These are phyloP conservation scores for Zizania latifolia DNA, from an alignment of 176 grass and related monocot species.

Conservation along the genomic window DNA sequence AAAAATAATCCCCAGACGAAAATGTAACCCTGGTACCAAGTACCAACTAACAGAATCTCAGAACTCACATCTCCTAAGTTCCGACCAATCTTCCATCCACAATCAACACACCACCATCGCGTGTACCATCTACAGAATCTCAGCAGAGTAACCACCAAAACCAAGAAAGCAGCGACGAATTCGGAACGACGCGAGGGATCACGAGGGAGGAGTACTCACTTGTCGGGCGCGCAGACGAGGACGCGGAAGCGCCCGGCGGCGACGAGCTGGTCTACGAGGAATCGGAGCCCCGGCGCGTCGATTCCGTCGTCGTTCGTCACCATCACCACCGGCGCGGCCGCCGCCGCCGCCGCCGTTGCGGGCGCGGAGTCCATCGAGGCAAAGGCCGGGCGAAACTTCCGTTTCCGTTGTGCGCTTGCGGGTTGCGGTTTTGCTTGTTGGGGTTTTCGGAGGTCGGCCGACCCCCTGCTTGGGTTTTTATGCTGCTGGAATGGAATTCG, in stretches of 20 bases:
- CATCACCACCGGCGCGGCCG: conserved; percentile 38
- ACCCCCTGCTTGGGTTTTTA: not conserved
- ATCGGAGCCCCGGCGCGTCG: conserved; percentile 76
- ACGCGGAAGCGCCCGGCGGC: conserved; percentile 54
- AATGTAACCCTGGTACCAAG: no score
- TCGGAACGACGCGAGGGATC: not conserved
- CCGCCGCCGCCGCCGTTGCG: no score
- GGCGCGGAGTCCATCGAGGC: conserved; percentile 32
- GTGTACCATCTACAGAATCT: not conserved
- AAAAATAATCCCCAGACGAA: no score
- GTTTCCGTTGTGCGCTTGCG: conserved; percentile 7
- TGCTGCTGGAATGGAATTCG: no score
- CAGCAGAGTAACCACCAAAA: not conserved
- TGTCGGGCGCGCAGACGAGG: conserved; percentile 88
- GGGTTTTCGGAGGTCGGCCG: not conserved
- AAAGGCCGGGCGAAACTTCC: not conserved
- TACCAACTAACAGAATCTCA: no score
- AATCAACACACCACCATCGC: not conserved
- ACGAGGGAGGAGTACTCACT: conserved; percentile 9
- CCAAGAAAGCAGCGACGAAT: not conserved
- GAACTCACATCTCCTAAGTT: not conserved
- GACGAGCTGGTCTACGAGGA: conserved; percentile 91
- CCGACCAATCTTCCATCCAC: no score
- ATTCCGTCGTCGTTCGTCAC: conserved; percentile 95
- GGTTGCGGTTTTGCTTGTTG: not conserved